Evolutionary conservation across 2,329 filamentous ascomycete species (phyloP), one percentile per base, ranked within the genome.

Genomic region (Davidsoniella neocaledoniae): DNA sequence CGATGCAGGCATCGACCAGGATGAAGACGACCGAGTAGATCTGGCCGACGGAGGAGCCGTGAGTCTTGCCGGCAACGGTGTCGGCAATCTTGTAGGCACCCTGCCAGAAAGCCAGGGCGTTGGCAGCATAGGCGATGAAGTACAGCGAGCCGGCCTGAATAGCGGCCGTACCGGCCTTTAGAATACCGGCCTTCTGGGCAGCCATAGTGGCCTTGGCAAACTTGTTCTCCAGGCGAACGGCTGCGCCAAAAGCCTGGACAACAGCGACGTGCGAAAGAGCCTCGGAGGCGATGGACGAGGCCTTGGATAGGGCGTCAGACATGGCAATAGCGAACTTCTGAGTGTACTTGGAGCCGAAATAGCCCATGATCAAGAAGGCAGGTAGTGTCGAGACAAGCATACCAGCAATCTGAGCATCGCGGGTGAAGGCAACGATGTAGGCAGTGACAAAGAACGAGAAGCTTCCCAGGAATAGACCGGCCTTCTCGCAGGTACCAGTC

Each of bases 401-500:
- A 3, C 68, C 77, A 0, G 81, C 77, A 7, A 85, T 67, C 45
- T 68, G 68, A 14, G 72, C 66, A 56, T 81, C 69, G 56, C 79
- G 77, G 59, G 77, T 73, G 55, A 84, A 84, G 1, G 78, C 77
- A 14, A 84, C 73, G 4, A 79, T 66, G 54, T 81, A 83, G 2
- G 79, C 75, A 0, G 80, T 77, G 48, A 82, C 59, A 58, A 83
- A 83, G 60, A 82, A 84, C 2, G 76, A 76, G 8, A 74, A 61
- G 46, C 72, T 77, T 21, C 72, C 70, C 4, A 84, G 67, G 55
- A 74, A 72, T 33, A 82, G 73, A 47, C 79, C 79, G 14, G 82
- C 79, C 60, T 85, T 85, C 61, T 84, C 81, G 1, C 76, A 79
- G 0, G 79, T 82, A 12, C 81, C 81, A 0, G 73, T 71, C 57